Evolutionary conservation across 2,329 filamentous ascomycete genomes (phyloP), one percentile per base, ranked within the genome.

Genomic region (Fusarium sp.): DNA sequence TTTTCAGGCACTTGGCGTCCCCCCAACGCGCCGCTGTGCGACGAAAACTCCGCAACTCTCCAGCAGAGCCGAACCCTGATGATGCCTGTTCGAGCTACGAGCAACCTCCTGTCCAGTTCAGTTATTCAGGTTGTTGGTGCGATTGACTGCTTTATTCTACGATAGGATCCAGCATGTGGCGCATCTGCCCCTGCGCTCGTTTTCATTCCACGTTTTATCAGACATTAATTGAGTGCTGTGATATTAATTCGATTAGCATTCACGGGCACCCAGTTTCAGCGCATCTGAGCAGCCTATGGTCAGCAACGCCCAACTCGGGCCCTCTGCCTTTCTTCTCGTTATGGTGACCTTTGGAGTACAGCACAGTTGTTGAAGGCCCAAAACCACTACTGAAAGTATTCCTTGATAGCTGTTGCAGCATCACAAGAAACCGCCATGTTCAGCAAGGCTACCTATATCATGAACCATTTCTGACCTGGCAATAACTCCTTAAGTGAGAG

Each of bases 1-100:
- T 70, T 69, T 71, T 71, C 67, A 68, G 63, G 58, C 55, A 68
- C 59, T 55, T 63, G 61, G 53, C 55, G 55, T 20, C 25, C 50
- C 68, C 67, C 68, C 67, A n/a, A 37, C 37, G 21, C 45, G 63
- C 63, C 40, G 54, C 63, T 68, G 58, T 64, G 51, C 20, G 40
- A 57, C 67, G 56, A 59, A 66, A 61, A 57, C 43, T 66, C 34
- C n/a, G 60, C 43, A 69, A 66, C 65, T 66, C 61, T 66, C 49
- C 55, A 61, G 43, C 21, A 57, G 40, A 66, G 23, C 56, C 40
- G 37, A 21, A 43, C 45, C 49, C 45, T 37, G 34, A 37, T 37
- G 34, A n/a, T 37, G 18, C 18, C 21, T 25, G 23, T 16, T 53
- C n/a, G n/a, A 42, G 23, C 23, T 23, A 21, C 18, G 9, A n/a